phyloP scores from a whole-genome alignment of 139 green algal genomes.

The Coelastrella sp. region DNA sequence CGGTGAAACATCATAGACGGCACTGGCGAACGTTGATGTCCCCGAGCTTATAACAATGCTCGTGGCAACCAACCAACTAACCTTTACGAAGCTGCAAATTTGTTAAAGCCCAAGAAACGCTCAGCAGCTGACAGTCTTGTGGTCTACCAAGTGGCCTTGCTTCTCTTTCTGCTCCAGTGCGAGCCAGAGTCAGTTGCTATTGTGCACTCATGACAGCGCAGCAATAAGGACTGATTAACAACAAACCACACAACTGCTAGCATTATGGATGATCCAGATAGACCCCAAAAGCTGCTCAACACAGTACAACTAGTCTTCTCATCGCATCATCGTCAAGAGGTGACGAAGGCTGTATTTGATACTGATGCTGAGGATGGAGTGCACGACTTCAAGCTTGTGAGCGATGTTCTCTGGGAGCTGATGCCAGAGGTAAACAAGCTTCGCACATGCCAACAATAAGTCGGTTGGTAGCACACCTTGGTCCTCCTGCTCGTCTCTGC shows the following conservation, averaged over 20 bases:
- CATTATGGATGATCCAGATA: not conserved
- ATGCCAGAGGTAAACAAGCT: not conserved
- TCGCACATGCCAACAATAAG: not conserved
- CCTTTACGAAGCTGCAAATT: no score
- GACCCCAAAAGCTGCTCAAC: conserved; percentile 7
- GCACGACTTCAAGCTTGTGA: conserved; percentile 5
- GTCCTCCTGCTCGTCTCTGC: not conserved
- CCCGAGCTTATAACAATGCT: no score
- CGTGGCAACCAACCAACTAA: no score
- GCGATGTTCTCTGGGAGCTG: conserved; percentile 18
- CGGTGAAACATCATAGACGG: no score
- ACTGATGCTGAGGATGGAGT: not conserved
- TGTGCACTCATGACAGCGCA: not conserved
- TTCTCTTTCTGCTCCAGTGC: not conserved
- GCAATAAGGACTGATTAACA: not conserved
- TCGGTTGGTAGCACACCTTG: not conserved
- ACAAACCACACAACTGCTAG: not conserved
- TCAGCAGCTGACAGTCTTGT: no score
- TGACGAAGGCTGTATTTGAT: conserved; percentile 11
- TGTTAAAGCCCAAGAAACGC: no score
- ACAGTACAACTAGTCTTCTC: not conserved
- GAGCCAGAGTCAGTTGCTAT: not conserved
- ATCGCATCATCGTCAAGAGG: not conserved
- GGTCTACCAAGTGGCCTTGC: no score
- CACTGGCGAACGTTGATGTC: no score